Evolutionary conservation across 139 green algal genomes (phyloP), one percentile per base, ranked within the genome.

Genomic region (Chlamydomonas asymmetrica): DNA sequence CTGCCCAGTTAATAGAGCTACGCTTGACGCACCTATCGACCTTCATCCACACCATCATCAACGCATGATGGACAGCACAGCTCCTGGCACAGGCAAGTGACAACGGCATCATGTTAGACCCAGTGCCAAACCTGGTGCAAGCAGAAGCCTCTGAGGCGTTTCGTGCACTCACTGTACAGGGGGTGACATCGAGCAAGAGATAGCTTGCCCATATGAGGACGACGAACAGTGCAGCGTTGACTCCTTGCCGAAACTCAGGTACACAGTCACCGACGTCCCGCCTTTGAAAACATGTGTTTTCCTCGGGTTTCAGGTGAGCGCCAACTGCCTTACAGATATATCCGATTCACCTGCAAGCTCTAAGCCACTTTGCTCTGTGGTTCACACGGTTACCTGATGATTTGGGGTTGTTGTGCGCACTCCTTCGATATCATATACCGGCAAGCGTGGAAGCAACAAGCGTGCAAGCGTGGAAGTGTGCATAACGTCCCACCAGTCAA

Each of bases 291-390:
- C 85, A 22, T 82, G 74, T 29, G 22, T 88, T 18, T 23, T 87
- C 0, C 79, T 92, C 0, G 86, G 80, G 20, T 87, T 85, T 39
- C 76, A 89, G 81, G 73, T 84, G 63, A 0, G 60, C 29, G 31
- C 8, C 16, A 29, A 23, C 5, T 61, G 52, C 23, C 9, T 27
- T 25, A n/a, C 23, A 25, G 52, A 22, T 61, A 25, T 31, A 25
- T 22, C 52, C 23, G 9, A 25, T 25, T 22, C 9, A 25, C 23
- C 52, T 5, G 5, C 23, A 16, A 25, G 13, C 9, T 5, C 31
- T 61, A 25, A 22, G 23, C 52, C 52, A 61, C 31, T 5, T 25
- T 27, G 23, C 8, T 61, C 5, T n/a, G 23, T 8, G 52, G 5
- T 16, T 4, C 10, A 20, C 8, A 27, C 23, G 9, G 0, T 31